Base-by-base conservation (phyloP, 768 basidiomycete species). In the Xerocomellus intermedius region DNA sequence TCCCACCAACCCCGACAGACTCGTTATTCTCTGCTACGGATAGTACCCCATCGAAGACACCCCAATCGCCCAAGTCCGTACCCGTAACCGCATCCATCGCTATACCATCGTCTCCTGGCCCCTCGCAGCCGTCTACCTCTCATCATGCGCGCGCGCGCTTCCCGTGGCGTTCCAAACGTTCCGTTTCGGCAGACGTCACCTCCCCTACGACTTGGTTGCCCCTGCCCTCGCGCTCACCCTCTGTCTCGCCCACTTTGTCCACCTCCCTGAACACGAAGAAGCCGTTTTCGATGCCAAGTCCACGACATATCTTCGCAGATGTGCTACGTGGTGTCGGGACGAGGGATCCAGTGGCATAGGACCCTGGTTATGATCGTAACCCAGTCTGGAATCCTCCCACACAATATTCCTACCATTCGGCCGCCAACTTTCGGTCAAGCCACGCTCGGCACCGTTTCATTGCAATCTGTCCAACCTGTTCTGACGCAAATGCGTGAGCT, bases 241-340 rank as follows among this genome's bases (percentile, higher is more conserved):
- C 64, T 17, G 26, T 44, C 19, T 54, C 59, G 14, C 59, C 61
- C 0, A n/a, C 33, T 2, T 8, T 47, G 12, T 51, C 62, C 21
- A 38, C 44, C 3, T 54, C 59, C 2, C 28, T 48, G 9, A 53
- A 48, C 19, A 7, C 52, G 14, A 69, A 58, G 38, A 64, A 52
- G 32, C 50, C 64, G 5, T 56, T 65, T 42, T 52, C 58, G 7
- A 50, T 58, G 2, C 42, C 61, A 22, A 54, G 26, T 17, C 46
- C 69, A 7, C 58, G 60, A n/a, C 61, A 69, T 41, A 39, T 71
- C 17, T 50, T 70, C 21, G 69, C 67, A 2, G 77, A 78, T 52
- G 69, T 78, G 26, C 55, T 81, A 30, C 78, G 74, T 46, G 77
- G 79, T 2, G 78, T 81, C 4, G 71, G 72, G 33, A 71, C 72